Evolutionary conservation across 2,329 filamentous ascomycete genomes (phyloP).

Genomic region (Sporothrix protearum): DNA sequence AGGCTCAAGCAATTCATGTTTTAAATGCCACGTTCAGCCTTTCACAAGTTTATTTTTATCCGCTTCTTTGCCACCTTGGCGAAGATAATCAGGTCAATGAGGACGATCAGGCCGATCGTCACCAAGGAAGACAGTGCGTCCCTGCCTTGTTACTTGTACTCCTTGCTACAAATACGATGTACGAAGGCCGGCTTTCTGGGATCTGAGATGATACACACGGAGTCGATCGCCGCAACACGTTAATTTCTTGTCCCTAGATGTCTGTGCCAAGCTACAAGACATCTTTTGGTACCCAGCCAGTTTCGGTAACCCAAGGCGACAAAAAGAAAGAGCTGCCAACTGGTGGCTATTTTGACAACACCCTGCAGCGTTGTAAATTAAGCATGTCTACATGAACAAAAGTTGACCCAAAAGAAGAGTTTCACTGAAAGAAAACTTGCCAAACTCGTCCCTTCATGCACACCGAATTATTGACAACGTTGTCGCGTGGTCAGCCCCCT

Average conservation of each 20-base stretch:
- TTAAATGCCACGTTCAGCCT: neutral
- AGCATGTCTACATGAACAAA: no score
- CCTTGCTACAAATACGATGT: neutral
- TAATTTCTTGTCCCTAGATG: neutral
- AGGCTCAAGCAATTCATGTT: neutral
- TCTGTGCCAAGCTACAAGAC: neutral
- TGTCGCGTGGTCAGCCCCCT: neutral
- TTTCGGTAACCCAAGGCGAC: neutral
- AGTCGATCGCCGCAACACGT: neutral
- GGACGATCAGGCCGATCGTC: neutral
- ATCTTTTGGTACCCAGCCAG: neutral
- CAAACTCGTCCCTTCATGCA: neutral
- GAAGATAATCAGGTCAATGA: neutral
- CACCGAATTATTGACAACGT: neutral
- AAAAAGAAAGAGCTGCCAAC: neutral
- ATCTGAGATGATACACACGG: neutral
- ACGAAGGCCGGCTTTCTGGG: neutral
- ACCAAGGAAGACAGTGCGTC: neutral
- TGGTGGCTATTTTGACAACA: no score
- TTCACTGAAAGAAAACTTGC: neutral
- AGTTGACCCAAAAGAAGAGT: no score
- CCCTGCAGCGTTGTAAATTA: no score
- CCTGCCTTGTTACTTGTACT: neutral
- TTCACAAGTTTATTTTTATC: conserved; percentile 14
- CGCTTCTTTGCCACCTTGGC: neutral